These are phyloP conservation scores for Chondrostereum purpureum DNA, from an alignment of 1,284 basidiomycete genomes.

Conservation along the genomic window DNA sequence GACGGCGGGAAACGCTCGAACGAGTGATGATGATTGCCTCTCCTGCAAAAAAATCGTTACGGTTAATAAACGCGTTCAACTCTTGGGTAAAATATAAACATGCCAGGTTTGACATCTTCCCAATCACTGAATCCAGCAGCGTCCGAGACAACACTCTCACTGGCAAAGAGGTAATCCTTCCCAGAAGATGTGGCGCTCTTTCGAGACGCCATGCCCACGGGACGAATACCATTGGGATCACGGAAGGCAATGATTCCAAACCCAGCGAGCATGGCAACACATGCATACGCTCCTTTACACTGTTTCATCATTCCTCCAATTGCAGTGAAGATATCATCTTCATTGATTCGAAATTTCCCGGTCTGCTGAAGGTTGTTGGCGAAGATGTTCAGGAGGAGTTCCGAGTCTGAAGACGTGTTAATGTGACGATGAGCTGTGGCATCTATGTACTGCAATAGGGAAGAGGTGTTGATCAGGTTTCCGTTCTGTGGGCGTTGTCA, in stretches of 20 bases:
- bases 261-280: conserved; percentile 96
- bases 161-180: conserved; percentile 86
- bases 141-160: conserved; percentile 95
- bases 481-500: conserved; percentile 72
- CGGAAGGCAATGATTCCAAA: conserved; percentile 98
- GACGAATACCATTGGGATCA: conserved; percentile 98
- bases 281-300: conserved; percentile 92
- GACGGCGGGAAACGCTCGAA: conserved; percentile 63
- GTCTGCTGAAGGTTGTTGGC: conserved; percentile 98
- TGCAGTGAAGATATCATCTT: conserved; percentile 98
- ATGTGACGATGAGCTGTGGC: conserved; percentile 96
- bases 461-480: conserved; percentile 91
- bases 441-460: conserved; percentile 89
- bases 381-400: conserved; percentile 95
- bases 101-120: conserved; percentile 90
- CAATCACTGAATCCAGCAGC: conserved; percentile 88
- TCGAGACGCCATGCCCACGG: conserved; percentile 77
- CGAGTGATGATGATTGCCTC: conserved; percentile 96
- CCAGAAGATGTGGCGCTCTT: conserved; percentile 39
- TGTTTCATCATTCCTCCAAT: conserved; percentile 86
- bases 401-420: conserved; percentile 98
- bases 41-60: conserved; percentile 36
- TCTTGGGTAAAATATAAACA: conserved; percentile 20
- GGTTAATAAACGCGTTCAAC: neutral
- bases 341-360: conserved; percentile 99